Conservation (phyloP, 139 green algal species). For the Picochlorum sp. region DNA sequence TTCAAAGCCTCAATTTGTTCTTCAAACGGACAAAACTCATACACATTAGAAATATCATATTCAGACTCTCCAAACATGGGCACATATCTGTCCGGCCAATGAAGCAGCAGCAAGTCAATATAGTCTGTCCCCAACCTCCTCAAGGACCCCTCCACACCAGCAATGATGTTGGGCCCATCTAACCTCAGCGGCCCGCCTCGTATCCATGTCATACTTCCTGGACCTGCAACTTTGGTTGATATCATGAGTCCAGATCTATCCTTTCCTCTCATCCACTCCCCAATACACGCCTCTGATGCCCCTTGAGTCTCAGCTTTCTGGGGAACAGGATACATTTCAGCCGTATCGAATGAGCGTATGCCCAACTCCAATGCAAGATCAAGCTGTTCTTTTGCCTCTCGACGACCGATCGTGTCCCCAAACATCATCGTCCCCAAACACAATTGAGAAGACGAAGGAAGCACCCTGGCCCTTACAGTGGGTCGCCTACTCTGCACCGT, state of each 20-base stretch:
- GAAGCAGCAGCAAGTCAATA: slow-evolving; percentile 86
- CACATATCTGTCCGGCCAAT: slow-evolving; percentile 94
- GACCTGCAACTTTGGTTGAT: slow-evolving; percentile 69
- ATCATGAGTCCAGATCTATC: slow-evolving; percentile 37
- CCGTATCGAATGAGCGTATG: slow-evolving; percentile 80
- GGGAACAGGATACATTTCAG: slow-evolving; percentile 84
- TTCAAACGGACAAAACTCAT: slow-evolving; percentile 44
- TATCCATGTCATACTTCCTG: slow-evolving; percentile 77
- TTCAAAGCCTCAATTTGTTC: slow-evolving; percentile 70
- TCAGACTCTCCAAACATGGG: slow-evolving; percentile 91
- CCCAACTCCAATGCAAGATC: slow-evolving; percentile 49
- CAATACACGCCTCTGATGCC: slow-evolving; percentile 46
- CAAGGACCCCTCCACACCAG: slow-evolving; percentile 65
- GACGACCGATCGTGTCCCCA: slow-evolving; percentile 48
- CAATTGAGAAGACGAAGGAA: slow-evolving; percentile 28
- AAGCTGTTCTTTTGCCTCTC: slow-evolving; percentile 40
- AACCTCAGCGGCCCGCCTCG: slow-evolving; percentile 48
- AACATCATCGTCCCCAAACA: slow-evolving; percentile 83
- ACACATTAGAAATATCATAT: slow-evolving; percentile 52
- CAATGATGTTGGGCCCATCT: slow-evolving; percentile 51
- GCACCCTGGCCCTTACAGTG: background rate
- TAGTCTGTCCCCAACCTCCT: slow-evolving; percentile 71
- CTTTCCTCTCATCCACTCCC: slow-evolving; percentile 31
- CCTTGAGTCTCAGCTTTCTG: slow-evolving; percentile 52
- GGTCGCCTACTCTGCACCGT: no score